A percentile compares a stretch with the other conserved stretches of the same genome.
Evolutionary conservation across 2,329 filamentous ascomycete species (phyloP).

Genomic region (Sarocladium brachiariae): DNA sequence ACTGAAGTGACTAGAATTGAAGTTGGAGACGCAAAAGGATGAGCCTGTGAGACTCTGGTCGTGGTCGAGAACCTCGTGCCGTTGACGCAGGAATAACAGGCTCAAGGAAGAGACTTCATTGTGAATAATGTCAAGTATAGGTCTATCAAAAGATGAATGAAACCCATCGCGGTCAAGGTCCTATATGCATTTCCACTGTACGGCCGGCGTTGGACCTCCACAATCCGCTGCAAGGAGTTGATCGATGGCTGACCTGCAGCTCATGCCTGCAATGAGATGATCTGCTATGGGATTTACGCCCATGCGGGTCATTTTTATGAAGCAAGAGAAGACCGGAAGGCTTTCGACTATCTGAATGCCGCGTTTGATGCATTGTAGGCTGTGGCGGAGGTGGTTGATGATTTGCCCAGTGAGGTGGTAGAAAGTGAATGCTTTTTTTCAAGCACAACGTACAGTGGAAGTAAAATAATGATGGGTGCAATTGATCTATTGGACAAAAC

Average conservation of each 20-base stretch:
- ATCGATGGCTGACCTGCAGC: conserved; percentile 36
- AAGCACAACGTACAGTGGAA: no score
- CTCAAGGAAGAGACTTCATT: conserved; percentile 46
- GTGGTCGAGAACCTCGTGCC: conserved; percentile 61
- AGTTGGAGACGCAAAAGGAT: conserved; percentile 46
- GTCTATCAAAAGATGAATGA: background rate
- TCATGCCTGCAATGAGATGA: conserved; percentile 24
- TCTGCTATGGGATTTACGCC: conserved; percentile 59
- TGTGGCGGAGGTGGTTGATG: conserved; percentile 36
- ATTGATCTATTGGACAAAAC: no score
- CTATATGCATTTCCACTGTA: conserved; percentile 66
- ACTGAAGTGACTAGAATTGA: conserved; percentile 58
- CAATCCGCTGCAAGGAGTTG: conserved; percentile 36
- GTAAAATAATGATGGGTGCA: no score
- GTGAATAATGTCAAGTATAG: conserved; percentile 29
- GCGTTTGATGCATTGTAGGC: conserved; percentile 51
- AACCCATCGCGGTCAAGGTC: no score
- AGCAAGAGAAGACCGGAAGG: conserved; percentile 44
- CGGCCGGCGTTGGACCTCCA: conserved; percentile 55
- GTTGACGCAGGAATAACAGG: conserved; percentile 50
- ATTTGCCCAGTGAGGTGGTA: no score
- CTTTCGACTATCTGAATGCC: conserved; percentile 49
- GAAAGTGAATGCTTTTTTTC: no score
- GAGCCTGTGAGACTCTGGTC: conserved; percentile 52
- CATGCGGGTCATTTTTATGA: conserved; percentile 69